phyloP scores from a whole-genome alignment of 192 early-diverging fungal genomes.

The Gonapodya prolifera region DNA sequence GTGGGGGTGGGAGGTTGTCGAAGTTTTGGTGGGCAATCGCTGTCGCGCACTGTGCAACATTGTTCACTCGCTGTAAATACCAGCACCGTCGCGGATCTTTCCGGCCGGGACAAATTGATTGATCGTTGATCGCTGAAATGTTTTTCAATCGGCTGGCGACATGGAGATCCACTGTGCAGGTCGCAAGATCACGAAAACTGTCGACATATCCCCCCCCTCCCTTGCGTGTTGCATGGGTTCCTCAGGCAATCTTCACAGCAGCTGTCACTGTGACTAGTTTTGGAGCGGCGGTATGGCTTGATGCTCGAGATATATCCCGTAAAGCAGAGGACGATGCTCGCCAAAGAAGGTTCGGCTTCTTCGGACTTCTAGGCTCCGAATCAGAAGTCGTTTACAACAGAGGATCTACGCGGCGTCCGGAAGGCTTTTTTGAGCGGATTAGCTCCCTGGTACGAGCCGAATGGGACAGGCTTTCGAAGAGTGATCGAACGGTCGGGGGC shows the following conservation, averaged over 20 bases:
- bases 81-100: too few species aligned
- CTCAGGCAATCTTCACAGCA: neutral
- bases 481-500: constrained; percentile 19
- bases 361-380: neutral
- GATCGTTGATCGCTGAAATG: too few species aligned
- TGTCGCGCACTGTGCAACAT: too few species aligned
- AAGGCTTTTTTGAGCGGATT: constrained; percentile 7
- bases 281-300: neutral
- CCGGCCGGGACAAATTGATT: too few species aligned
- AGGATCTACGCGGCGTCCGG: neutral
- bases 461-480: constrained; percentile 19
- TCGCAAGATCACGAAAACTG: too few species aligned
- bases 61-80: too few species aligned
- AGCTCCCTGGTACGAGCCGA: constrained; percentile 12
- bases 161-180: too few species aligned
- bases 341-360: neutral
- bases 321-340: neutral
- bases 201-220: too few species aligned
- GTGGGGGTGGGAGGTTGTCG: too few species aligned
- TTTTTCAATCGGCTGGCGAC: too few species aligned
- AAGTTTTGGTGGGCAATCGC: too few species aligned
- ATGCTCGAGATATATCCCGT: neutral
- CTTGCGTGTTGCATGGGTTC: too few species aligned
- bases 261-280: neutral
- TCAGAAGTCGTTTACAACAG: neutral